Evolutionary conservation across 1,139 yeast species (phyloP), one percentile per base, ranked within the genome.

Genomic region (Candida glucosophila): DNA sequence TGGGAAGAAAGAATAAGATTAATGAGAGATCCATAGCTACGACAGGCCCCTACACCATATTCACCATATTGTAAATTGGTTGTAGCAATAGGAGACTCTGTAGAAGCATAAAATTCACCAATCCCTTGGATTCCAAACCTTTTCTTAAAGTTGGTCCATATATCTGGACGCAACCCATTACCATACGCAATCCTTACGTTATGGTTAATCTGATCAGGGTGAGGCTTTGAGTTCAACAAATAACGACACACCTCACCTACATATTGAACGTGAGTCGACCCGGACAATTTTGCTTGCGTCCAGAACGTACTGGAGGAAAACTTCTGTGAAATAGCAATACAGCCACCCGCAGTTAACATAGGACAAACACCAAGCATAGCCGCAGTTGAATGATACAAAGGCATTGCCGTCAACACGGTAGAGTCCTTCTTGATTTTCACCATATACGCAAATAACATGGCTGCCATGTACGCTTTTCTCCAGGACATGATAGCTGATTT

Each of bases 211-310:
- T 88, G 95, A 47, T 82, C 88, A 7, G 74, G 69, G 26, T 67
- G 76, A 6, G 54, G 54, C 23, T 79, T 76, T 2, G 90, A 67
- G 38, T 78, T 75, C 35, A 82, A 55, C 35, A 88, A 63, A 48
- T 86, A 90, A 29, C 98, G 72, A 51, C 97, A 85, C 22, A 86
- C 88, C 53, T 90, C 98, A 14, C 98, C 98, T 10, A 90, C 97
- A 41, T 88, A 88, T 55, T 88, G 96, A 29, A 85, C 69, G 37
- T 82, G 83, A 6, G 94, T 81, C 4, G 95, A 82, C 2, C 66
- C 55, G 15, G 76, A 54, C 21, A 82, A 47, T 40, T 67, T 76
- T 5, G 82, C 92, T 50, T 88, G 95, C 14, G 90, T 79, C 97
- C 98, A 88, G 50, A 83, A 86, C 3, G 85, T 71, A 3, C 81